Evolutionary conservation across 257 asterid species (phyloP).

Genomic region (Scutellaria barbata): DNA sequence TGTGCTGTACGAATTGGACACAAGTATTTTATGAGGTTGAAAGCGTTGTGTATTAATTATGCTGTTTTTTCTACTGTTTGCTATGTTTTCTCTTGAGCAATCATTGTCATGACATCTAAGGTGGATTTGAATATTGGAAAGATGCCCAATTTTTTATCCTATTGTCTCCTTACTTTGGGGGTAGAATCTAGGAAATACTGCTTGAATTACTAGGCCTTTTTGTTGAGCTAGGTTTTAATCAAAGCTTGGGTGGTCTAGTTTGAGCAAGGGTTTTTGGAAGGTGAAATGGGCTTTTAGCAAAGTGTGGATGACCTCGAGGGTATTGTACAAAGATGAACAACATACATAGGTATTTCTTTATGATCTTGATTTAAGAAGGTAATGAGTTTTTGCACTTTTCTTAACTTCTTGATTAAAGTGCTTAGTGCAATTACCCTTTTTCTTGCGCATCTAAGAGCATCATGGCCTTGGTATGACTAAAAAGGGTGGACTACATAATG

Average conservation of each 20-base stretch:
- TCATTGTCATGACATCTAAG: slow-evolving; percentile 47
- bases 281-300: slow-evolving; percentile 4
- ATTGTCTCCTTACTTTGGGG: slow-evolving; percentile 24
- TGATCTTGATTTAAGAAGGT: not conserved
- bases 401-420: not conserved
- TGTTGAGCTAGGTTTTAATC: slow-evolving; percentile 28
- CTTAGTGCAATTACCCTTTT: too few relatives aligned
- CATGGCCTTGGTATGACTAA: too few relatives aligned
- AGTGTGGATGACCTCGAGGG: not conserved
- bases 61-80: slow-evolving; percentile 49
- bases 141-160: not conserved
- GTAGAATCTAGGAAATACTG: slow-evolving; percentile 32
- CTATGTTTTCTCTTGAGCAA: slow-evolving; percentile 47
- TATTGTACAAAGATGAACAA: not conserved
- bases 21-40: slow-evolving; percentile 43
- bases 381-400: not conserved
- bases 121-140: slow-evolving; percentile 30
- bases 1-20: slow-evolving; percentile 54
- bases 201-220: slow-evolving; percentile 22
- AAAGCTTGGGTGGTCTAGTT: slow-evolving; percentile 12
- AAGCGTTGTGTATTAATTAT: slow-evolving; percentile 44
- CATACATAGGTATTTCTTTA: not conserved
- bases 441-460: too few relatives aligned
- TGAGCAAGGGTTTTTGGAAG: slow-evolving; percentile 35
- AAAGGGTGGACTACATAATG: not conserved